Percentiles rank a stretch among this genome's conserved stretches.
phyloP scores from a whole-genome alignment of 805 yeast species.

The Gaillardinia entomophila region DNA sequence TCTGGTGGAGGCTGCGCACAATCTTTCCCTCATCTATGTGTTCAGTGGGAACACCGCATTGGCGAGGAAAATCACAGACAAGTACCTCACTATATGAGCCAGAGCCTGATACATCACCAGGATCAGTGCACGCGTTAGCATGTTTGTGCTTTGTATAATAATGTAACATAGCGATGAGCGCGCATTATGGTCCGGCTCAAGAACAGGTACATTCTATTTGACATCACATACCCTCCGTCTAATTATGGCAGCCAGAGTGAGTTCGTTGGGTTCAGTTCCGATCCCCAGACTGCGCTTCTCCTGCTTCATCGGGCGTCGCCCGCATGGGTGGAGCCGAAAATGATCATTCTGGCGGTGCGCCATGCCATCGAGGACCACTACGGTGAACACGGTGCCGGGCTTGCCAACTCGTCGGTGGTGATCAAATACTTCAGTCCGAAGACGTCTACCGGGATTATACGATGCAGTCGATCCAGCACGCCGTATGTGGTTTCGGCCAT shows the following conservation, averaged over 20 bases:
- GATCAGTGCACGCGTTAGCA: too few species aligned
- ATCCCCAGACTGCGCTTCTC: conserved; percentile 35
- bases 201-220: conserved; percentile 79
- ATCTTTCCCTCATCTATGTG: conserved; percentile 68
- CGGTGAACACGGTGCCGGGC: conserved; percentile 77
- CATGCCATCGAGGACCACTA: conserved; percentile 54
- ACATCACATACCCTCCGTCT: conserved; percentile 59
- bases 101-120: too few species aligned
- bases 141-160: too few species aligned
- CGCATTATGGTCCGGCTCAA: conserved; percentile 92
- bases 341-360: conserved; percentile 49
- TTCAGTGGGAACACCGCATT: conserved; percentile 64
- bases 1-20: conserved; percentile 79
- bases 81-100: conserved; percentile 51
- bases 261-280: conserved; percentile 14
- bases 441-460: conserved; percentile 79
- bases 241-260: conserved; percentile 9
- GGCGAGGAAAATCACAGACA: conserved; percentile 60
- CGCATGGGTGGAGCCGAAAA: conserved; percentile 40
- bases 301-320: conserved; percentile 50
- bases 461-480: conserved; percentile 65
- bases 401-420: conserved; percentile 51
- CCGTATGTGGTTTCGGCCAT: conserved; percentile 65
- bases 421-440: conserved; percentile 75
- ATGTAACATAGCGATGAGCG: too few species aligned